Evolutionary conservation across 106 monocot species (phyloP).

Genomic region (Amphibolis antarctica): DNA sequence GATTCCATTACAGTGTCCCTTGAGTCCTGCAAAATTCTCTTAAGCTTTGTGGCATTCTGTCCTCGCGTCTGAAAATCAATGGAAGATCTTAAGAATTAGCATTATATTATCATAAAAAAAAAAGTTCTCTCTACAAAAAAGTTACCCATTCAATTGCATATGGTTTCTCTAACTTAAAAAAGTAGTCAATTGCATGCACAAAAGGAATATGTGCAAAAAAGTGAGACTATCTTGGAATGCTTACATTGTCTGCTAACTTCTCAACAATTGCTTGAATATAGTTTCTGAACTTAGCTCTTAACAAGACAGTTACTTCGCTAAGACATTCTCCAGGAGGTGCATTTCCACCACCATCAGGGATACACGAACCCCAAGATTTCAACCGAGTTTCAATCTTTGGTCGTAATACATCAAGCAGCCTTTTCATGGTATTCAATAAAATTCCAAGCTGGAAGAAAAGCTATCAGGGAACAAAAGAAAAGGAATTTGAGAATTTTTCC

Average conservation of each 20-base stretch:
- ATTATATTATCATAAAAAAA: background rate
- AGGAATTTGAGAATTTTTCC: background rate
- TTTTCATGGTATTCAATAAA: conserved; percentile 89
- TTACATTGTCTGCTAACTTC: conserved; percentile 90
- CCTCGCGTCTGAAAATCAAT: conserved; percentile 41
- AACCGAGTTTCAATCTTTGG: conserved; percentile 77
- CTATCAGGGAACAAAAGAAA: background rate
- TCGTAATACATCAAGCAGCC: conserved; percentile 74
- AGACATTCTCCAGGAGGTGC: conserved; percentile 63
- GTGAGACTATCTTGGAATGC: background rate
- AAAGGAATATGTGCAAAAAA: background rate
- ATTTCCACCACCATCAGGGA: conserved; percentile 63
- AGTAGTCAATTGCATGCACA: too few relatives aligned
- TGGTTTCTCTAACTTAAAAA: too few relatives aligned
- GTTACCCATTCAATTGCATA: too few relatives aligned
- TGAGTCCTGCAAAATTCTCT: conserved; percentile 89
- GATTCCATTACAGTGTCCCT: conserved; percentile 68
- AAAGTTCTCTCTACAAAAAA: too few relatives aligned
- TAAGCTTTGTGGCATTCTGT: conserved; percentile 70
- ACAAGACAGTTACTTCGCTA: conserved; percentile 71
- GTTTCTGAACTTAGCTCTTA: conserved; percentile 92
- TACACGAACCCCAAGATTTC: conserved; percentile 88
- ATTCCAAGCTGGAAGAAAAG: conserved; percentile 56
- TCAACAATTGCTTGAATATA: conserved; percentile 89
- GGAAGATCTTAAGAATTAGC: background rate